Evolutionary conservation across 2,329 filamentous ascomycete genomes (phyloP).

Genomic region (Aciculosporium take): DNA sequence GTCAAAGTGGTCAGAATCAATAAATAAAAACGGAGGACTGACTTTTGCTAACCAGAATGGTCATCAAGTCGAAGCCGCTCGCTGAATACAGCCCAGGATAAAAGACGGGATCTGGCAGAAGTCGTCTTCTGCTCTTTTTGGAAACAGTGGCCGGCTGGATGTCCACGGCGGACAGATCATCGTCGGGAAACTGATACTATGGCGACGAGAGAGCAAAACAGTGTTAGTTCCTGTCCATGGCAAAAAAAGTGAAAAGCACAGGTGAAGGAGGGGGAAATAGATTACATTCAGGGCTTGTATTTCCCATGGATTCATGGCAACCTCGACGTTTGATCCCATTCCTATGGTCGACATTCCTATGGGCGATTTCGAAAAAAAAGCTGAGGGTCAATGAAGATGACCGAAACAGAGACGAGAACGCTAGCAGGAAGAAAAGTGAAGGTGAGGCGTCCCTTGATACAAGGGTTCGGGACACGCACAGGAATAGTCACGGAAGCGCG

Average conservation of each 20-base stretch:
- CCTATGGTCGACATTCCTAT: not conserved
- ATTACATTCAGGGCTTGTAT: constrained; percentile 20
- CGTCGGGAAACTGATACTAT: constrained; percentile 11
- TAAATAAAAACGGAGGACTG: not conserved
- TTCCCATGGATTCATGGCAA: constrained; percentile 22
- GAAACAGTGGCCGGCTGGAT: not conserved
- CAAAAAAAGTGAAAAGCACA: not conserved
- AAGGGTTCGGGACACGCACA: not conserved
- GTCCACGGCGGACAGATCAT: constrained; percentile 1
- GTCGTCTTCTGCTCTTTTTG: constrained; percentile 12
- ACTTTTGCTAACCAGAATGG: constrained; percentile 32
- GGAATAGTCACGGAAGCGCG: not conserved
- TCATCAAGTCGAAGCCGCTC: constrained; percentile 41
- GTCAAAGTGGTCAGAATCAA: constrained; percentile 1
- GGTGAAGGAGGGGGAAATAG: not conserved
- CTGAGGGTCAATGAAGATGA: too few relatives aligned
- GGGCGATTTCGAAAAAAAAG: too few relatives aligned
- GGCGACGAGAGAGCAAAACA: not conserved
- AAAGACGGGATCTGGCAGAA: constrained; percentile 31
- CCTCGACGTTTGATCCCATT: constrained; percentile 4
- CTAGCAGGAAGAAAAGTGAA: not conserved
- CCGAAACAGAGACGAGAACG: too few relatives aligned
- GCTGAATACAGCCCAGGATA: constrained; percentile 41
- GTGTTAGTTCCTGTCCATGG: not conserved
- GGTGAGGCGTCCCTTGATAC: not conserved